phyloP scores from a whole-genome alignment of 495 filamentous ascomycete genomes.

The Oidiodendron maius region DNA sequence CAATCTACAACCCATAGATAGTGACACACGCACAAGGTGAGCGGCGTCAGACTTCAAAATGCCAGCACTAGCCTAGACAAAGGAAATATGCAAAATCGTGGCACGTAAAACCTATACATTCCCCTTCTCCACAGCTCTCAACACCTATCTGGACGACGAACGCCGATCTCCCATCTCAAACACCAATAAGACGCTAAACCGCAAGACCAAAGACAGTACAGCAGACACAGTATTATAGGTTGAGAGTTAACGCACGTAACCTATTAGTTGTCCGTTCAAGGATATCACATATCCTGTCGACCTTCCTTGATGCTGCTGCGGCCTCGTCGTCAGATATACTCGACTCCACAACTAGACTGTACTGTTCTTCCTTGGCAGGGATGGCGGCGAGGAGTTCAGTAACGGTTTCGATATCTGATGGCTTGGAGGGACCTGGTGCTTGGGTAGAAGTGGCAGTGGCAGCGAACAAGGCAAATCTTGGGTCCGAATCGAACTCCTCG shows the following conservation, averaged over 20 bases:
- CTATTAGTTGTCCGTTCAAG: slow-evolving; percentile 33
- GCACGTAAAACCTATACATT: too few relatives aligned
- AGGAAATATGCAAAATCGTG: too few relatives aligned
- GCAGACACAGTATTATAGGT: slow-evolving; percentile 23
- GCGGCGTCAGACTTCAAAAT: too few relatives aligned
- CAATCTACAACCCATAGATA: too few relatives aligned
- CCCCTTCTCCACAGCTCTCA: too few relatives aligned
- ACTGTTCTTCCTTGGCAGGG: slow-evolving; percentile 47
- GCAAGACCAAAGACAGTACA: slow-evolving; percentile 15
- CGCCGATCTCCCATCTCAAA: neutral
- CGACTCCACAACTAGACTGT: slow-evolving; percentile 47
- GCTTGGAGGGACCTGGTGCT: slow-evolving; percentile 9
- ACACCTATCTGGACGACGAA: too few relatives aligned
- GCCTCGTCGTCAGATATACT: slow-evolving; percentile 38
- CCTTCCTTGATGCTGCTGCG: slow-evolving; percentile 30
- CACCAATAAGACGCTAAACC: slow-evolving; percentile 17
- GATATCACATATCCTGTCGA: slow-evolving; percentile 34
- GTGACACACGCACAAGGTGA: too few relatives aligned
- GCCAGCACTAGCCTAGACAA: too few relatives aligned
- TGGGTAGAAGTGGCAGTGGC: slow-evolving; percentile 29
- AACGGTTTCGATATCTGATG: slow-evolving; percentile 17
- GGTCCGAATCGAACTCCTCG: slow-evolving; percentile 56
- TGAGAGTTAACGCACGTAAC: slow-evolving; percentile 30
- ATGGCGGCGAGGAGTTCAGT: slow-evolving; percentile 48
- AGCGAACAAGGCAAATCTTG: slow-evolving; percentile 50